Evolutionary conservation across 345 rosid species (phyloP).

Genomic region (Diplotaxis tenuifolia): DNA sequence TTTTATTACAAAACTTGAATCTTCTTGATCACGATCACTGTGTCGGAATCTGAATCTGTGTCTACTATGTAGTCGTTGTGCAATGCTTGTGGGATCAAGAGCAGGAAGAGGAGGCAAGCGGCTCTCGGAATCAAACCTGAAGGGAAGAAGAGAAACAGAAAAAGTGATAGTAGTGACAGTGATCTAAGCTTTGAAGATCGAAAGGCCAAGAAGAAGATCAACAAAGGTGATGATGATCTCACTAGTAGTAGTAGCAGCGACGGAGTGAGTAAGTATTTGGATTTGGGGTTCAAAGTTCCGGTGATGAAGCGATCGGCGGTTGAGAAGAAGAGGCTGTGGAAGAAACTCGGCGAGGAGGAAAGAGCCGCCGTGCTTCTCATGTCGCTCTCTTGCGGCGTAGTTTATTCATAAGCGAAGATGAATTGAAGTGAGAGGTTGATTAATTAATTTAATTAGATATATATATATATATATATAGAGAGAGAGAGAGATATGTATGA

Average conservation of each 20-base stretch:
- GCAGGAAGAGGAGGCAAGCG: conserved; percentile 88
- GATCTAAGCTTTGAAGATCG: conserved; percentile 20
- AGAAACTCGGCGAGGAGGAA: conserved; percentile 61
- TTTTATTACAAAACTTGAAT: neutral
- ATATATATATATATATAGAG: no score
- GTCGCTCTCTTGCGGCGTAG: conserved; percentile 81
- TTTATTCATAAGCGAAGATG: conserved; percentile 46
- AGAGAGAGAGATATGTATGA: conserved; percentile 11
- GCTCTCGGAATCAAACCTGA: conserved; percentile 46
- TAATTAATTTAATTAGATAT: conserved; percentile 23
- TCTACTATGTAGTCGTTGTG: conserved; percentile 64
- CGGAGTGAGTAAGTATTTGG: conserved; percentile 18
- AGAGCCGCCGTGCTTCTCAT: conserved; percentile 88
- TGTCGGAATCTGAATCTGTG: neutral
- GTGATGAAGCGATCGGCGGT: conserved; percentile 42
- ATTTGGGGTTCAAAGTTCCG: conserved; percentile 32
- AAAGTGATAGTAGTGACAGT: conserved; percentile 15
- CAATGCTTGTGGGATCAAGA: conserved; percentile 97
- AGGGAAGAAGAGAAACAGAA: conserved; percentile 49
- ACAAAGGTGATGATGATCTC: neutral
- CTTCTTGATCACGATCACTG: neutral
- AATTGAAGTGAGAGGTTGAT: neutral
- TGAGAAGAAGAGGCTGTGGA: conserved; percentile 61
- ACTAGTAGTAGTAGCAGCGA: neutral
- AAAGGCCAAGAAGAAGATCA: conserved; percentile 1